These are phyloP conservation scores for Chlorella sp. DNA, from an alignment of 139 green algal species.

Conservation along the genomic window DNA sequence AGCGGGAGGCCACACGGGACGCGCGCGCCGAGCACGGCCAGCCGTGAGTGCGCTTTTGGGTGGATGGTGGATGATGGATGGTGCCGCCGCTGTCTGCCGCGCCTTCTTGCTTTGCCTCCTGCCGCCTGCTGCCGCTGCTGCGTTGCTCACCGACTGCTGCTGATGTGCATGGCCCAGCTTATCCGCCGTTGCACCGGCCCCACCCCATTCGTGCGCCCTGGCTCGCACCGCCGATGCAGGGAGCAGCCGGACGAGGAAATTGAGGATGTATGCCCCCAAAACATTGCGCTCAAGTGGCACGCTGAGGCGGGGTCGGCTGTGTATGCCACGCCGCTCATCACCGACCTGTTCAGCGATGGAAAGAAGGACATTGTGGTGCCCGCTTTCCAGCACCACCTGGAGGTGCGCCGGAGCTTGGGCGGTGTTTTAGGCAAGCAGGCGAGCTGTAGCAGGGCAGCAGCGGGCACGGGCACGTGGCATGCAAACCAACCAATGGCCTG, in stretches of 20 bases:
- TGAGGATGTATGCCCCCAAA: conserved; percentile 20
- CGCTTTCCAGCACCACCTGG: conserved; percentile 92
- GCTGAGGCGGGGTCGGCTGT: conserved; percentile 82
- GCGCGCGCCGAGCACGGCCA: background rate
- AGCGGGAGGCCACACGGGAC: conserved; percentile 63
- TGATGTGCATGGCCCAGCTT: too few relatives aligned
- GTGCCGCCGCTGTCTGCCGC: background rate
- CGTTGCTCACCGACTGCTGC: background rate
- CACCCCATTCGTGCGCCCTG: background rate
- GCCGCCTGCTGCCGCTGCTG: background rate
- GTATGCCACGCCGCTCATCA: conserved; percentile 96
- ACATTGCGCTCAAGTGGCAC: conserved; percentile 91
- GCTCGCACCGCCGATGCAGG: background rate
- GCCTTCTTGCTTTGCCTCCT: background rate
- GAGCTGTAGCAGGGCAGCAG: too few relatives aligned
- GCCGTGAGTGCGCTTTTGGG: background rate
- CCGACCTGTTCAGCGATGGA: conserved; percentile 92
- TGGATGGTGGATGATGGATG: too few relatives aligned
- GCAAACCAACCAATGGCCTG: too few relatives aligned
- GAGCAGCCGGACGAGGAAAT: conserved; percentile 13
- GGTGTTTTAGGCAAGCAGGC: too few relatives aligned
- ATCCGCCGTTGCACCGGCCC: background rate
- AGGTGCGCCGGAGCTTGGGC: conserved; percentile 57
- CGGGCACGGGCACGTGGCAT: too few relatives aligned
- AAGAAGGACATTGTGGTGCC: conserved; percentile 95